A percentile compares a stretch with the other conserved stretches of the same genome.
These are phyloP conservation scores for Aspergillus quadrilineatus DNA, from an alignment of 2,329 filamentous ascomycete genomes.

Conservation along the genomic window DNA sequence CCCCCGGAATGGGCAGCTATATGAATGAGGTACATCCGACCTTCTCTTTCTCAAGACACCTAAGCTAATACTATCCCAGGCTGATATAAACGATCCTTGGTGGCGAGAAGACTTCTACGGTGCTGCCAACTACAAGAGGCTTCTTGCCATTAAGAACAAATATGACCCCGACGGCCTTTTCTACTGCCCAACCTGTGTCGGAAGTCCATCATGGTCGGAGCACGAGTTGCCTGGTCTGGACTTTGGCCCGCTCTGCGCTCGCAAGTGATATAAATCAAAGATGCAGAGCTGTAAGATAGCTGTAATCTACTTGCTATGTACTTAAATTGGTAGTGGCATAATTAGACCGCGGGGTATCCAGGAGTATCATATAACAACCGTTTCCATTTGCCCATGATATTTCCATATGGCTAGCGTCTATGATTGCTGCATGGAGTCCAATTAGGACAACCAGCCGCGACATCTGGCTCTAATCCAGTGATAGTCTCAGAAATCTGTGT, in stretches of 20 bases:
- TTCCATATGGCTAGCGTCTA: too few relatives aligned
- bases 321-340: too few relatives aligned
- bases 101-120: conserved; percentile 20
- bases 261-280: too few relatives aligned
- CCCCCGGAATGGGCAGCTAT: conserved; percentile 36
- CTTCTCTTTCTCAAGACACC: neutral
- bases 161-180: conserved; percentile 17
- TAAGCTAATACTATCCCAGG: neutral
- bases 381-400: too few relatives aligned
- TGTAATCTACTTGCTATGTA: too few relatives aligned
- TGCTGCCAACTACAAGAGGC: conserved; percentile 1
- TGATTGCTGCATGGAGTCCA: too few relatives aligned
- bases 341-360: too few relatives aligned
- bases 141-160: conserved; percentile 16
- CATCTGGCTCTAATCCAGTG: too few relatives aligned
- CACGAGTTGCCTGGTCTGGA: neutral
- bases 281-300: too few relatives aligned
- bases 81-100: conserved; percentile 18
- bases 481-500: too few relatives aligned
- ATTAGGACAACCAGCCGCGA: too few relatives aligned
- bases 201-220: conserved; percentile 11
- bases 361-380: too few relatives aligned
- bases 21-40: conserved; percentile 33
- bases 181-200: conserved; percentile 20
- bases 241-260: neutral